These are phyloP conservation scores for Rhodotorula kratochvilovae DNA, from an alignment of 768 basidiomycete species.

Conservation along the genomic window DNA sequence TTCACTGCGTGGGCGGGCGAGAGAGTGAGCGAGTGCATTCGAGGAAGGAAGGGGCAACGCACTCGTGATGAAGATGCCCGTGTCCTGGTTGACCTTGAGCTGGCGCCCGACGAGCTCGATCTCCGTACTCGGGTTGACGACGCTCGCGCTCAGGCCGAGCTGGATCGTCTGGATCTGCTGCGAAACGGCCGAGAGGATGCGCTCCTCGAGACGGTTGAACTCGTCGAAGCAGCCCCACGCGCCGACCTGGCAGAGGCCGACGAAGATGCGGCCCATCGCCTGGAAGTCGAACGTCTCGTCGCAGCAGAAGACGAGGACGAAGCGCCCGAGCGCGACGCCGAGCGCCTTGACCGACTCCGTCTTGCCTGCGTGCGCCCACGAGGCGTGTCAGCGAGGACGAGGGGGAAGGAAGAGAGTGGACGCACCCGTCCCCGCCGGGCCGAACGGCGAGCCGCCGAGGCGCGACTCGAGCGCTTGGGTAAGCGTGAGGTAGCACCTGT, in stretches of 20 bases:
- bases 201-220: slow-evolving; percentile 95
- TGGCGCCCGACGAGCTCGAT: slow-evolving; percentile 94
- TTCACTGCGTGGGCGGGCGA: slow-evolving; percentile 52
- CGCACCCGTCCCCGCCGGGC: slow-evolving; percentile 91
- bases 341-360: slow-evolving; percentile 99
- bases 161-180: slow-evolving; percentile 99
- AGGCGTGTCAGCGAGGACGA: slow-evolving; percentile 1
- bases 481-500: slow-evolving; percentile 90
- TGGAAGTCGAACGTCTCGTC: slow-evolving; percentile 99
- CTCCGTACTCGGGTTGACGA: slow-evolving; percentile 77
- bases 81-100: slow-evolving; percentile 86
- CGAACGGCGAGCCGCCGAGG: slow-evolving; percentile 94
- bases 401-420: slow-evolving; percentile 5
- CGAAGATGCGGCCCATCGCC: slow-evolving; percentile 98
- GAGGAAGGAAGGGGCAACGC: slow-evolving; percentile 45
- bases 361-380: slow-evolving; percentile 60
- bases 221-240: slow-evolving; percentile 91
- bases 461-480: slow-evolving; percentile 93
- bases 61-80: slow-evolving; percentile 97
- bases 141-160: slow-evolving; percentile 73
- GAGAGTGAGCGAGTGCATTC: not conserved
- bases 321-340: slow-evolving; percentile 92
- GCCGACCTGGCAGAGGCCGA: slow-evolving; percentile 96
- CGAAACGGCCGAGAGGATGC: slow-evolving; percentile 94
- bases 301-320: slow-evolving; percentile 99